Evolutionary conservation across 2,329 filamentous ascomycete genomes (phyloP).

Genomic region (Xylaria arbuscula): DNA sequence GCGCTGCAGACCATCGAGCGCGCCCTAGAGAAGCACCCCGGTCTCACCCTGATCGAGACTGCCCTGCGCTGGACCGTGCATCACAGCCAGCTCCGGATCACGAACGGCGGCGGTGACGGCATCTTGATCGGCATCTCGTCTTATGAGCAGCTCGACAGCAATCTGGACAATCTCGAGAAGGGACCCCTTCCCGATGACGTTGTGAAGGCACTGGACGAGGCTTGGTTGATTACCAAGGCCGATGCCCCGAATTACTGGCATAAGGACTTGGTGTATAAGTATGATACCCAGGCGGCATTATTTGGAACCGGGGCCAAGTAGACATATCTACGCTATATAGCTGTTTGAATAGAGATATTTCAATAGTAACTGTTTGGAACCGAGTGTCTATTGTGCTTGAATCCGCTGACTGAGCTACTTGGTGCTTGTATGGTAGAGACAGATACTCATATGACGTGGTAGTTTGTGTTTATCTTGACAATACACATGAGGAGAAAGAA

Average conservation of each 20-base stretch:
- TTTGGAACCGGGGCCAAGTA: constrained; percentile 61
- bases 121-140: constrained; percentile 70
- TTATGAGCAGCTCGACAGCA: constrained; percentile 66
- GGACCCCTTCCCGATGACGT: constrained; percentile 82
- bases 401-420: too few species aligned
- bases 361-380: too few species aligned
- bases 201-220: constrained; percentile 78
- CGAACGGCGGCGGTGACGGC: constrained; percentile 66
- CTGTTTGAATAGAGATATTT: neutral
- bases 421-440: too few species aligned
- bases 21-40: constrained; percentile 71
- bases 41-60: constrained; percentile 75
- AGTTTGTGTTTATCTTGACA: too few species aligned
- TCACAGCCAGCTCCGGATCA: constrained; percentile 70
- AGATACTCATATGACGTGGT: too few species aligned
- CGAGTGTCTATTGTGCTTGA: too few species aligned
- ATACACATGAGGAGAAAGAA: too few species aligned
- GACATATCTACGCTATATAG: neutral
- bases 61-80: constrained; percentile 79
- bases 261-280: constrained; percentile 72
- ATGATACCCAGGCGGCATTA: constrained; percentile 70
- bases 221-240: constrained; percentile 77
- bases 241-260: constrained; percentile 67
- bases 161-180: constrained; percentile 69
- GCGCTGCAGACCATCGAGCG: constrained; percentile 76